Evolutionary conservation across 2,329 filamentous ascomycete genomes (phyloP).

Genomic region (Fusarium graminum): DNA sequence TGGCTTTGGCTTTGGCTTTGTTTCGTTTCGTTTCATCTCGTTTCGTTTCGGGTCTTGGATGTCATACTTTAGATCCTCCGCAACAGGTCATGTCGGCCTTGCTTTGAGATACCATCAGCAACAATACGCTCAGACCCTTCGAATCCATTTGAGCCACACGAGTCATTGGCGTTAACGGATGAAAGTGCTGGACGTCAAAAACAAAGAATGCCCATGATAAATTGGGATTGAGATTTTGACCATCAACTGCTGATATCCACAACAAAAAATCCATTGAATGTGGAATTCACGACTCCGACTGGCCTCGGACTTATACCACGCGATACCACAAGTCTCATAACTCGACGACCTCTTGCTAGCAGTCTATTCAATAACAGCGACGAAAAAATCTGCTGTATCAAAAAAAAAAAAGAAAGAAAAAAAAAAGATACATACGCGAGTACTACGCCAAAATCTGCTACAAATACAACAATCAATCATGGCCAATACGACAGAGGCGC

Average conservation of each 20-base stretch:
- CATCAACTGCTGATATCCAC: slow-evolving; percentile 6
- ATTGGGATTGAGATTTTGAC: not conserved
- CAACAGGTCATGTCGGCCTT: not conserved
- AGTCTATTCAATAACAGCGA: not conserved
- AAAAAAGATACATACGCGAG: slow-evolving; percentile 1
- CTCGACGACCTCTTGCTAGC: slow-evolving; percentile 5
- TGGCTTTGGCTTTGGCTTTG: not conserved
- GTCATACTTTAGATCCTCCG: not conserved
- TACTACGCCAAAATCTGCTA: not conserved
- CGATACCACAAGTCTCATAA: slow-evolving; percentile 12
- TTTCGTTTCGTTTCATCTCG: not conserved
- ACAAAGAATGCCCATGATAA: slow-evolving; percentile 6
- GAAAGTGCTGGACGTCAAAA: slow-evolving; percentile 20
- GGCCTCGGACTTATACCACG: slow-evolving; percentile 20
- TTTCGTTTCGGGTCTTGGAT: not conserved
- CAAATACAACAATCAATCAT: slow-evolving; percentile 23
- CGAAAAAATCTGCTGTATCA: not conserved
- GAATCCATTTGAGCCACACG: slow-evolving; percentile 5
- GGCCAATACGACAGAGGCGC: slow-evolving; percentile 15
- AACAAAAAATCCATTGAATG: slow-evolving; percentile 3
- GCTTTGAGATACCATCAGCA: slow-evolving; percentile 9
- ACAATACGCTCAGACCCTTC: slow-evolving; percentile 14
- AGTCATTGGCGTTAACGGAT: slow-evolving; percentile 28
- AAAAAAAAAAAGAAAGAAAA: slow-evolving; percentile 5
- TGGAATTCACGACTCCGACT: slow-evolving; percentile 15